A percentile compares a stretch with the other conserved stretches of the same genome.
These are phyloP conservation scores for Euptelea pleiosperma DNA, from an alignment of 164 flowering plant species.

Conservation along the genomic window DNA sequence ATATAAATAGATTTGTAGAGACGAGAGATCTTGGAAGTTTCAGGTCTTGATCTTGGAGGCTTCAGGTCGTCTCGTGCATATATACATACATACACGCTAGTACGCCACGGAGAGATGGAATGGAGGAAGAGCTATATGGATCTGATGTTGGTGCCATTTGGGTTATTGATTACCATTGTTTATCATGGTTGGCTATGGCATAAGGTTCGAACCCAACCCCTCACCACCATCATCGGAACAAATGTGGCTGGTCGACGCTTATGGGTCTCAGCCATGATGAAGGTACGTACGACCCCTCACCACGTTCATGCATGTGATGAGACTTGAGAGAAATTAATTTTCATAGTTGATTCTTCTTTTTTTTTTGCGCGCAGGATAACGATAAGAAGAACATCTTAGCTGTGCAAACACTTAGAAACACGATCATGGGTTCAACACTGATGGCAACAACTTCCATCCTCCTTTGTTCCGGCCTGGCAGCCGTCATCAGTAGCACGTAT, in stretches of 20 bases:
- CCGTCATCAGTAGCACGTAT: conserved; percentile 90
- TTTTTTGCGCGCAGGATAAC: conserved; percentile 57
- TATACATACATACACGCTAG: too few relatives aligned
- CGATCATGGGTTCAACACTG: conserved; percentile 87
- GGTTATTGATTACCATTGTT: conserved; percentile 32
- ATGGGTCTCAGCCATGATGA: conserved; percentile 72
- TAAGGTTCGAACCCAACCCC: conserved; percentile 55
- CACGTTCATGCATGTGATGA: too few relatives aligned
- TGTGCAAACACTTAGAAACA: conserved; percentile 80
- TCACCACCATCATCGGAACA: conserved; percentile 61
- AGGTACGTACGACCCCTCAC: too few relatives aligned
- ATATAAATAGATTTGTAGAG: background rate
- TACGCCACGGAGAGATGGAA: conserved; percentile 47
- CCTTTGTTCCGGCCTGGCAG: conserved; percentile 73
- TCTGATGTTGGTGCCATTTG: conserved; percentile 55
- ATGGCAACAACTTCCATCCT: conserved; percentile 94
- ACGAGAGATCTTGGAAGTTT: too few relatives aligned
- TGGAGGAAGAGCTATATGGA: conserved; percentile 69
- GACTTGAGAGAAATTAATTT: too few relatives aligned
- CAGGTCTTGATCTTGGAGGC: too few relatives aligned
- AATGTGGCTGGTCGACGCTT: conserved; percentile 55
- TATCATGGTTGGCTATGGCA: conserved; percentile 75
- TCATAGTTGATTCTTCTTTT: too few relatives aligned
- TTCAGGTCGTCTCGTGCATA: too few relatives aligned
- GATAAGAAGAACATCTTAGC: conserved; percentile 90